Percentiles rank a stretch among this genome's conserved stretches.
Evolutionary conservation across 116 monocot genomes (phyloP).

Genomic region (Thalassia testudinum): DNA sequence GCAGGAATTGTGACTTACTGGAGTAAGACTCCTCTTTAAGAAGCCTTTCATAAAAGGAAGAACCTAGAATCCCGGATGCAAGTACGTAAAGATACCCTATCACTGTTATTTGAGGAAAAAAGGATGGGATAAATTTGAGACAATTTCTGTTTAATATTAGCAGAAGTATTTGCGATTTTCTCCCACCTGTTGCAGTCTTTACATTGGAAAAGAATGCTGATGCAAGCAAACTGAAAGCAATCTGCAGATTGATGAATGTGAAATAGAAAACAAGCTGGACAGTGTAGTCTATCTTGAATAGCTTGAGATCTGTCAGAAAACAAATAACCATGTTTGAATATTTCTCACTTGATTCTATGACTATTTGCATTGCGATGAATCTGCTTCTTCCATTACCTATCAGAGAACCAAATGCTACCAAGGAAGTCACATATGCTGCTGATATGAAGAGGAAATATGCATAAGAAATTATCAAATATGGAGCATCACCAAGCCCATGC

Average conservation of each 20-base stretch:
- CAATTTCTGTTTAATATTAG: too few species aligned
- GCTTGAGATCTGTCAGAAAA: slow-evolving; percentile 21
- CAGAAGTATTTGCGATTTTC: too few species aligned
- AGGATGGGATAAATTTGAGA: too few species aligned
- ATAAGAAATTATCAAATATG: slow-evolving; percentile 19
- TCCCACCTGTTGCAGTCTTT: slow-evolving; percentile 10
- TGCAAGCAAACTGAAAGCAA: slow-evolving; percentile 5
- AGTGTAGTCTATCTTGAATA: slow-evolving; percentile 7
- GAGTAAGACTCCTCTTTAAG: background rate
- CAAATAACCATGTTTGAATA: too few species aligned
- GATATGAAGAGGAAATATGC: slow-evolving; percentile 15
- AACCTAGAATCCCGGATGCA: slow-evolving; percentile 7
- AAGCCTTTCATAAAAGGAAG: background rate
- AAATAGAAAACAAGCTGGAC: slow-evolving; percentile 11
- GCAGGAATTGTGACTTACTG: background rate
- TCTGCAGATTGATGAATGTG: slow-evolving; percentile 13
- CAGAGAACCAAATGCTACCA: slow-evolving; percentile 11
- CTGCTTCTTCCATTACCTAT: slow-evolving; percentile 15
- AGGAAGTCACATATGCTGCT: slow-evolving; percentile 10
- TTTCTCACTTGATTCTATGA: too few species aligned
- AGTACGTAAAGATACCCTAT: slow-evolving; percentile 12
- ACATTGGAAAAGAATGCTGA: slow-evolving; percentile 1
- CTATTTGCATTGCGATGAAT: background rate
- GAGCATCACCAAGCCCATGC: slow-evolving; percentile 23
- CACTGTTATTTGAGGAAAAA: slow-evolving; percentile 1